A percentile compares a stretch with the other conserved stretches of the same genome.
phyloP scores from a whole-genome alignment of 2,329 filamentous ascomycete species.

The Penicillium sp. region DNA sequence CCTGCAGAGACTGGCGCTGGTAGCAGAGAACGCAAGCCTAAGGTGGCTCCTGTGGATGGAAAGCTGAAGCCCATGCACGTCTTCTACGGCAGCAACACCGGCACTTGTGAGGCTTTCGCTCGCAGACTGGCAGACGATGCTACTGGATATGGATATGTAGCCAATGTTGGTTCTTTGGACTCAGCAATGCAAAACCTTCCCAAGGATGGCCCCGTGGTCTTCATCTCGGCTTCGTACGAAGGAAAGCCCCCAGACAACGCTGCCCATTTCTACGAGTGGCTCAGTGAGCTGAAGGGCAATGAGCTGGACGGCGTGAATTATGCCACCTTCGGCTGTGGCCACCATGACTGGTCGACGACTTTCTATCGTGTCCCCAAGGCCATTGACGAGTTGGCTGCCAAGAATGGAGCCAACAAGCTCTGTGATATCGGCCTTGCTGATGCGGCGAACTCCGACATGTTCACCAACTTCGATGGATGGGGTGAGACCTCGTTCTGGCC shows the following conservation, averaged over 20 bases:
- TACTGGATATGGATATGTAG: conserved; percentile 59
- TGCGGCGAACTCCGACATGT: conserved; percentile 65
- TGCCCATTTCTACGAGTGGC: conserved; percentile 66
- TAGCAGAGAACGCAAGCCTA: conserved; percentile 24
- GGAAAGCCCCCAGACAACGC: conserved; percentile 75
- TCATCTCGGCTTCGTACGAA: conserved; percentile 73
- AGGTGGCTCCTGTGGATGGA: conserved; percentile 10
- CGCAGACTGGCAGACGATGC: conserved; percentile 64
- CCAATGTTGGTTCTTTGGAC: conserved; percentile 61
- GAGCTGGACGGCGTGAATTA: conserved; percentile 61
- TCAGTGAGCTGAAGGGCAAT: conserved; percentile 55
- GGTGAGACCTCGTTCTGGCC: conserved; percentile 60
- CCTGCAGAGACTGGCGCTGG: conserved; percentile 11
- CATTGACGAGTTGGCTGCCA: conserved; percentile 57
- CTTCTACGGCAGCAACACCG: conserved; percentile 72
- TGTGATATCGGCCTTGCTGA: conserved; percentile 59
- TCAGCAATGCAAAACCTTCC: conserved; percentile 62
- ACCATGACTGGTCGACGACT: conserved; percentile 56
- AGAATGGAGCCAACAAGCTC: conserved; percentile 53
- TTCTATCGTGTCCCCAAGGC: conserved; percentile 69
- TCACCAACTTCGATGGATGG: conserved; percentile 69
- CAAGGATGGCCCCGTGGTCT: conserved; percentile 61
- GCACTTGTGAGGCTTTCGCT: conserved; percentile 72
- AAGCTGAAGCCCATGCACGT: conserved; percentile 59
- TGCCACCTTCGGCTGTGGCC: conserved; percentile 70